These are phyloP conservation scores for Haplosporangium gracile DNA, from an alignment of 192 early-diverging fungal species.

Conservation along the genomic window DNA sequence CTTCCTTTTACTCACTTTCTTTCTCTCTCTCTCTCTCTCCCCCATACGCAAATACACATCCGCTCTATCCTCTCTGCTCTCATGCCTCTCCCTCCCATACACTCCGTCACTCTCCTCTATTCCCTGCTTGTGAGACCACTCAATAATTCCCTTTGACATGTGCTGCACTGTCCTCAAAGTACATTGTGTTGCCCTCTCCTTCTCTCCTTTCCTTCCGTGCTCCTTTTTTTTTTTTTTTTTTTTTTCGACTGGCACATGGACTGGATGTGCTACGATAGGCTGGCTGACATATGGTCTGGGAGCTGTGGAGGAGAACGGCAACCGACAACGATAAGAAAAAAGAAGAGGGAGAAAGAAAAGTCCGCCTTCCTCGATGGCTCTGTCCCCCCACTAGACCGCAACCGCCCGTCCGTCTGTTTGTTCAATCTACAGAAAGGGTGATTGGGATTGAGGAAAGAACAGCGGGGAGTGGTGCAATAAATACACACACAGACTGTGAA, in stretches of 20 bases:
- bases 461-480: background rate
- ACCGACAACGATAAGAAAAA: background rate
- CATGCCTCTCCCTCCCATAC: background rate
- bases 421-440: background rate
- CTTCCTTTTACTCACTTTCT: too few species aligned
- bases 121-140: background rate
- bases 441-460: background rate
- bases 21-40: background rate
- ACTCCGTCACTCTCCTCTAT: background rate
- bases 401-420: background rate
- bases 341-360: background rate
- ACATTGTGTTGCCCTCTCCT: background rate
- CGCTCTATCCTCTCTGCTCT: background rate
- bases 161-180: background rate
- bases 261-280: background rate
- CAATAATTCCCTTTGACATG: background rate
- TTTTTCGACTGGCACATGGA: background rate
- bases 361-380: background rate
- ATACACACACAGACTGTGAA: background rate
- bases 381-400: background rate
- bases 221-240: constrained; percentile 23
- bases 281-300: background rate
- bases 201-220: background rate
- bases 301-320: background rate
- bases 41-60: background rate